Conservation (phyloP, 495 filamentous ascomycete species). For the Penicillium bovifimosum region DNA sequence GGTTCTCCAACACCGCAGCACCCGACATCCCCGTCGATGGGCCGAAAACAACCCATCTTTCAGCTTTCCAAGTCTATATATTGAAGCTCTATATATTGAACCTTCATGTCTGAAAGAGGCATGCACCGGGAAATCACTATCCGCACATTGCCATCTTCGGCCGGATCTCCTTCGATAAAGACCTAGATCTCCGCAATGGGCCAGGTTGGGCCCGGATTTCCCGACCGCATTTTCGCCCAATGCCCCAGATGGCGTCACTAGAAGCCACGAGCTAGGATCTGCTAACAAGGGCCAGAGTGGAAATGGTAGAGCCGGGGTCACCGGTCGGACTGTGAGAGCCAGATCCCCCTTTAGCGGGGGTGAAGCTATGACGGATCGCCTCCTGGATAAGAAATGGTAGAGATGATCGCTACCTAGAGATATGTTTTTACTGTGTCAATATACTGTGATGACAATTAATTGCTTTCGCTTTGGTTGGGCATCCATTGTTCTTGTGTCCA, state of each 20-base stretch:
- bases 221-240: conserved; percentile 1
- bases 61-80: not conserved
- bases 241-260: conserved; percentile 13
- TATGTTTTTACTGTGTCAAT: not conserved
- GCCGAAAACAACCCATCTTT: not conserved
- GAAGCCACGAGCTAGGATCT: conserved; percentile 17
- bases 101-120: no score
- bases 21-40: not conserved
- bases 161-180: not conserved
- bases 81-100: not conserved
- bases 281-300: not conserved
- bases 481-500: conserved; percentile 1
- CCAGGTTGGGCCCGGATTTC: no score
- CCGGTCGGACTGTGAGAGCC: conserved; percentile 8
- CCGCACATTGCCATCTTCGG: no score
- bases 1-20: conserved; percentile 4
- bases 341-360: conserved; percentile 13
- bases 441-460: conserved; percentile 5
- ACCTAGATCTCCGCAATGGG: no score
- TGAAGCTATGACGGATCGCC: conserved; percentile 12
- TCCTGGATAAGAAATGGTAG: conserved; percentile 18
- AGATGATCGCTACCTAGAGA: conserved; percentile 12
- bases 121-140: not conserved
- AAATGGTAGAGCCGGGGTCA: conserved; percentile 16
- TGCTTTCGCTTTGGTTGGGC: not conserved